These are phyloP conservation scores for Aspergillus fumigatus DNA, from an alignment of 2,329 filamentous ascomycete species.

Conservation along the genomic window DNA sequence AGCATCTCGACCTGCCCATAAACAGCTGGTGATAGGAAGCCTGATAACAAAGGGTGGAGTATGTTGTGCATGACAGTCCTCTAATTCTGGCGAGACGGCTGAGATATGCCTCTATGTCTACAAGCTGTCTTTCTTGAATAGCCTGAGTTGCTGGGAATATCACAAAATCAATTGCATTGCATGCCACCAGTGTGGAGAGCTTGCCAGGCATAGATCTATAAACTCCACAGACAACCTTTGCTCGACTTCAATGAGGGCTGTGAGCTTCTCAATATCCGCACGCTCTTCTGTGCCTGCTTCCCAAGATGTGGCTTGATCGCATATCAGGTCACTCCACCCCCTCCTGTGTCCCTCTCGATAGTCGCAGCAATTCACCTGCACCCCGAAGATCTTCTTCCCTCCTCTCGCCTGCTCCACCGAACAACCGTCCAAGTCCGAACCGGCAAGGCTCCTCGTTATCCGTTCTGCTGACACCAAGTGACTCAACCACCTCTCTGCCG, in stretches of 20 bases:
- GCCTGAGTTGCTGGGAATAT: neutral
- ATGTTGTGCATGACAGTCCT: neutral
- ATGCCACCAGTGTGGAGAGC: neutral
- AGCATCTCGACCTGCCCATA: slow-evolving; percentile 6
- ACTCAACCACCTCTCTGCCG: slow-evolving; percentile 72
- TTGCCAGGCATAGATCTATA: neutral
- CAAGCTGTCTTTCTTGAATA: neutral
- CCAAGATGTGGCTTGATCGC: slow-evolving; percentile 82
- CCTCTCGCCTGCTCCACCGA: slow-evolving; percentile 64
- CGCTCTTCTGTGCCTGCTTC: slow-evolving; percentile 9
- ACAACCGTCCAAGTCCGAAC: slow-evolving; percentile 62
- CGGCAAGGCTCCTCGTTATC: slow-evolving; percentile 75
- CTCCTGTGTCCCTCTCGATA: slow-evolving; percentile 56
- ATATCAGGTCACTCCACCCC: slow-evolving; percentile 67
- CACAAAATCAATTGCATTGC: neutral
- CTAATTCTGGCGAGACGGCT: neutral
- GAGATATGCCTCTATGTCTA: neutral
- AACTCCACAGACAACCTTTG: neutral
- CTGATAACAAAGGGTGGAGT: neutral
- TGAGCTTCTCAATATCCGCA: slow-evolving; percentile 8
- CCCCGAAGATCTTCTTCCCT: slow-evolving; percentile 63
- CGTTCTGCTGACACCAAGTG: slow-evolving; percentile 64
- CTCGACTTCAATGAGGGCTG: slow-evolving; percentile 8
- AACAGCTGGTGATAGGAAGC: neutral
- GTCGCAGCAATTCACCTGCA: slow-evolving; percentile 67